Evolutionary conservation across 2,329 filamentous ascomycete species (phyloP).

Genomic region (Pochonia chlamydosporia): DNA sequence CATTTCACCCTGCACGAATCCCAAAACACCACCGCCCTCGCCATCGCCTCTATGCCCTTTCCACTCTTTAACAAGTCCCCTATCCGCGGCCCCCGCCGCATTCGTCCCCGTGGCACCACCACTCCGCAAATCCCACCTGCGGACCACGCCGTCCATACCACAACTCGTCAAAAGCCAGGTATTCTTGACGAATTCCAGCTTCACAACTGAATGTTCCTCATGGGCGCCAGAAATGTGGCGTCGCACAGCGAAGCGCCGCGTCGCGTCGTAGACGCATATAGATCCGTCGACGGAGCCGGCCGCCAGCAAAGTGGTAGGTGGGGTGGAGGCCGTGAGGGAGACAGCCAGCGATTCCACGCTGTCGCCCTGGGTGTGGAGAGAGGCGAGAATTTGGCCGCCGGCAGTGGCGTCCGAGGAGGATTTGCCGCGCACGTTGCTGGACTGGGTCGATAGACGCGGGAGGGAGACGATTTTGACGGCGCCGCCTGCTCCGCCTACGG

Average conservation of each 20-base stretch:
- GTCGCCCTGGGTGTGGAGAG: slow-evolving; percentile 69
- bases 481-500: slow-evolving; percentile 82
- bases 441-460: slow-evolving; percentile 48
- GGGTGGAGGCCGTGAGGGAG: slow-evolving; percentile 28
- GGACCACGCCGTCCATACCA: slow-evolving; percentile 87
- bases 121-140: slow-evolving; percentile 78
- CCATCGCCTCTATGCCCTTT: slow-evolving; percentile 80
- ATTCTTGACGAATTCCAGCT: slow-evolving; percentile 75
- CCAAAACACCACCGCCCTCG: slow-evolving; percentile 82
- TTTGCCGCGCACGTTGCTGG: slow-evolving; percentile 17
- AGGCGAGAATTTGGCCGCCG: slow-evolving; percentile 66
- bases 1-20: slow-evolving; percentile 76
- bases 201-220: slow-evolving; percentile 84
- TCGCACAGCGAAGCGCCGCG: slow-evolving; percentile 80
- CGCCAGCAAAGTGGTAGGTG: slow-evolving; percentile 52
- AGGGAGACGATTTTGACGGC: slow-evolving; percentile 80
- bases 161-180: slow-evolving; percentile 74
- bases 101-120: slow-evolving; percentile 25
- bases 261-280: slow-evolving; percentile 82
- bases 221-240: slow-evolving; percentile 77
- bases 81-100: slow-evolving; percentile 34
- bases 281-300: slow-evolving; percentile 66
- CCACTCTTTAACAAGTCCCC: slow-evolving; percentile 80
- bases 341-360: slow-evolving; percentile 74
- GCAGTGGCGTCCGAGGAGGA: slow-evolving; percentile 28